These are phyloP conservation scores for Tulasnella calospora DNA, from an alignment of 768 basidiomycete genomes.

Conservation along the genomic window DNA sequence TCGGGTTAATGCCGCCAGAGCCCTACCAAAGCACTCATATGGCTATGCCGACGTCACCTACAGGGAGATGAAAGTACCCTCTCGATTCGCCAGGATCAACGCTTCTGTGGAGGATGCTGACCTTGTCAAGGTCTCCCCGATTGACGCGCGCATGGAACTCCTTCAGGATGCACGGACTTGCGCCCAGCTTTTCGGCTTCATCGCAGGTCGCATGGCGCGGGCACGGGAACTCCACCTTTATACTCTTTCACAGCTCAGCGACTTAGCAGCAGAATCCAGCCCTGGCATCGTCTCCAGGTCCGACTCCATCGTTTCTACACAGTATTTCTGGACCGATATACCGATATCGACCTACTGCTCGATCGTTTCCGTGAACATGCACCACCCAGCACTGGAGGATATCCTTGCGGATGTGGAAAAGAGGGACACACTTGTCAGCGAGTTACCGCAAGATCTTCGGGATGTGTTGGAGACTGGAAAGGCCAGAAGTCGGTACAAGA, in stretches of 20 bases:
- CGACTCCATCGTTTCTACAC: constrained; percentile 54
- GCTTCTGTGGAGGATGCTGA: not conserved
- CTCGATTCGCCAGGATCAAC: not conserved
- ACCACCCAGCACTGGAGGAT: constrained; percentile 53
- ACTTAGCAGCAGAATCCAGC: constrained; percentile 45
- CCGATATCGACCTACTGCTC: constrained; percentile 62
- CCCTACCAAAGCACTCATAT: not conserved
- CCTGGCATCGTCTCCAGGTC: constrained; percentile 44
- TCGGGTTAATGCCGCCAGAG: not conserved
- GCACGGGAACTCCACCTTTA: constrained; percentile 60
- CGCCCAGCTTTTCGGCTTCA: constrained; percentile 71
- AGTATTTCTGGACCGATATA: constrained; percentile 59
- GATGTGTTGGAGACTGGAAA: constrained; percentile 54
- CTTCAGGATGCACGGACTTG: constrained; percentile 65
- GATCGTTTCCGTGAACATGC: constrained; percentile 52
- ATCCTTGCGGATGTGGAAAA: constrained; percentile 50
- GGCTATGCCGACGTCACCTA: not conserved
- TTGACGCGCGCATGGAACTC: constrained; percentile 46
- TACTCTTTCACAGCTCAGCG: constrained; percentile 48
- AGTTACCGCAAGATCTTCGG: constrained; percentile 51
- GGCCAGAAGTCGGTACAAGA: constrained; percentile 52
- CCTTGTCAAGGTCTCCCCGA: not conserved
- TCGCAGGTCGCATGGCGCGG: constrained; percentile 60
- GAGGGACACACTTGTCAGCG: constrained; percentile 46
- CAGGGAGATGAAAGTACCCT: not conserved